phyloP scores from a whole-genome alignment of 2,329 filamentous ascomycete species.

The Cercospora nicotianae region DNA sequence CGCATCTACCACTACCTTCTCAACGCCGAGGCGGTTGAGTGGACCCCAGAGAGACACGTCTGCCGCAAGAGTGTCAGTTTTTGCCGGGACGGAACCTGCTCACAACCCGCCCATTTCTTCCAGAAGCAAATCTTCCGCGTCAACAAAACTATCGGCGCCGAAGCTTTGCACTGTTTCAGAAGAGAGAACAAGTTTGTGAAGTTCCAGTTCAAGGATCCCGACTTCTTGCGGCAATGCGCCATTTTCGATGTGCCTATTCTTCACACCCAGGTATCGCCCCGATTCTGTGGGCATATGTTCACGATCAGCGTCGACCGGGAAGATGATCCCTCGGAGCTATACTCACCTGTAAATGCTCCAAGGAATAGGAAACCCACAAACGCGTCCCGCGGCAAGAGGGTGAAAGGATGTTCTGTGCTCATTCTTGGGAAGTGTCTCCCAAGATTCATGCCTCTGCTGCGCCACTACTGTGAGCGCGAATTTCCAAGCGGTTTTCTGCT shows the following conservation, averaged over 20 bases:
- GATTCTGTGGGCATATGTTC: background rate
- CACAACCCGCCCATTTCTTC: background rate
- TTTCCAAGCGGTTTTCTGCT: background rate
- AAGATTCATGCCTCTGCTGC: background rate
- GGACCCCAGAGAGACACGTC: background rate
- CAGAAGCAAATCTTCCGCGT: background rate
- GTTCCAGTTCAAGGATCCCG: background rate
- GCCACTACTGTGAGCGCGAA: background rate
- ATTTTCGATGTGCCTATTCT: background rate
- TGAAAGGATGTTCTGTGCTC: background rate
- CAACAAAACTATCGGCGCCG: background rate
- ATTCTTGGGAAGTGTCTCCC: background rate
- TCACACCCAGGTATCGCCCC: background rate
- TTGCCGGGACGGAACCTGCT: background rate
- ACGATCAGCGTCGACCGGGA: background rate
- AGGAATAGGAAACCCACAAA: background rate
- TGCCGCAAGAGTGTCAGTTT: background rate
- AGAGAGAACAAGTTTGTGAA: background rate
- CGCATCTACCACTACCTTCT: background rate
- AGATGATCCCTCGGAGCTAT: background rate
- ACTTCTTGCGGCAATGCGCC: background rate
- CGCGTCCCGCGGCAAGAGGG: no score
- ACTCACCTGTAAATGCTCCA: background rate
- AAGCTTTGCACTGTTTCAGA: background rate
- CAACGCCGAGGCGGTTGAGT: background rate